Evolutionary conservation across 2,329 filamentous ascomycete species (phyloP).

Genomic region (Xylogone sp.): DNA sequence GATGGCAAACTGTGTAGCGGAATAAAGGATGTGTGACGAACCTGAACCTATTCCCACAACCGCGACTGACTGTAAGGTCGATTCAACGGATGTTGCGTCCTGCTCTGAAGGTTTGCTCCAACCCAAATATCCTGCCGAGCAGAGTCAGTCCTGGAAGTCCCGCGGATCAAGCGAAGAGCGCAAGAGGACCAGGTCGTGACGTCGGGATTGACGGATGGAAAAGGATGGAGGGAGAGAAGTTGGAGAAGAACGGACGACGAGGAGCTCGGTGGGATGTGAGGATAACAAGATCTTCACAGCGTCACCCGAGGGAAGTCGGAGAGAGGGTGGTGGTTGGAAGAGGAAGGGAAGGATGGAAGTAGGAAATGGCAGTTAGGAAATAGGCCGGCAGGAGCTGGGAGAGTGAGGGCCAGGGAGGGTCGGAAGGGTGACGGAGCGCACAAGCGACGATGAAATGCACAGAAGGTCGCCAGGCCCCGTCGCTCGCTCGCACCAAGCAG

Average conservation of each 20-base stretch:
- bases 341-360: not conserved
- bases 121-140: not conserved
- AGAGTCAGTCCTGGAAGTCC: not conserved
- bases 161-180: not conserved
- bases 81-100: not conserved
- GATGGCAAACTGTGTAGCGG: not conserved
- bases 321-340: not conserved
- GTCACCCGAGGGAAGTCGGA: not conserved
- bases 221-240: not conserved
- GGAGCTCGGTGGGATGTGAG: not conserved
- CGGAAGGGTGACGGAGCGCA: not conserved
- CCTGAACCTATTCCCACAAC: not conserved
- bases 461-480: not conserved
- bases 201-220: conserved; percentile 1
- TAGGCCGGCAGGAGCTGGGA: not conserved
- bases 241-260: not conserved
- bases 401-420: not conserved
- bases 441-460: too few relatives aligned
- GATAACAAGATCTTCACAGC: not conserved
- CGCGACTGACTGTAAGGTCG: not conserved
- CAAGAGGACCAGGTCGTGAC: not conserved
- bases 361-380: not conserved
- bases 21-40: not conserved
- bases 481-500: too few relatives aligned
- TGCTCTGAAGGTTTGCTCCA: not conserved